A percentile compares a stretch with the other conserved stretches of the same genome.
These are phyloP conservation scores for Skeletonema marinoi DNA, from an alignment of 108 stramenopile species.

Conservation along the genomic window DNA sequence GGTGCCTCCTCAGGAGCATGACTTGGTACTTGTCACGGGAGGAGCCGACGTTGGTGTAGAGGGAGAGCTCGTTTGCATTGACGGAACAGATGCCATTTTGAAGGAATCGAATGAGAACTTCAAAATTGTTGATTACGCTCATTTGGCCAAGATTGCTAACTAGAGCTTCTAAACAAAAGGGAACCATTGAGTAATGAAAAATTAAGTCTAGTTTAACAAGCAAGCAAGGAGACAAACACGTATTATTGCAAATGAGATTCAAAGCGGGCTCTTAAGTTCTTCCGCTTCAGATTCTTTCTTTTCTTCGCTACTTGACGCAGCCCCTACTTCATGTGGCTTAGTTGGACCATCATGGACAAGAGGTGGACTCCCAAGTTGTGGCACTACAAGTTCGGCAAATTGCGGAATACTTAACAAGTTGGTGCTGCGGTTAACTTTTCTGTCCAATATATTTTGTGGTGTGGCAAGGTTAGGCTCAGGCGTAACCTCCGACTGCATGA, in stretches of 20 bases:
- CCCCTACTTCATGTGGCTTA: not conserved
- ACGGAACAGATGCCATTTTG: conserved; percentile 92
- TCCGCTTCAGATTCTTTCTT: not conserved
- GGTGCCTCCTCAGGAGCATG: conserved; percentile 83
- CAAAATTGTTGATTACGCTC: conserved; percentile 91
- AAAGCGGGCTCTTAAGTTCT: not conserved
- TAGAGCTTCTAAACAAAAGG: not conserved
- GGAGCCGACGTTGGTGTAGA: conserved; percentile 90
- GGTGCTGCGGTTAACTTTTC: not conserved
- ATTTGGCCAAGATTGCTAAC: conserved; percentile 77
- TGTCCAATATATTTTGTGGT: not conserved
- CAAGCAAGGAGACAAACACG: not conserved
- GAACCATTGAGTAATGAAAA: not conserved
- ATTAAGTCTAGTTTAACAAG: not conserved
- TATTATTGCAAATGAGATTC: not conserved
- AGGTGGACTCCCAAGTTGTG: not conserved
- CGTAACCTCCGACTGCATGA: not conserved
- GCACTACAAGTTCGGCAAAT: not conserved
- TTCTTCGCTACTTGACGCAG: not conserved
- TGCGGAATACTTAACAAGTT: not conserved
- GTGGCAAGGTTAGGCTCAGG: not conserved
- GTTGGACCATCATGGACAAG: not conserved
- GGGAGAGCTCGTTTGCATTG: conserved; percentile 90
- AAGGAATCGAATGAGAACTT: conserved; percentile 91
- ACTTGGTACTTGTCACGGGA: conserved; percentile 88